These are phyloP conservation scores for Botrytis paeoniae DNA, from an alignment of 2,329 filamentous ascomycete species.

Conservation along the genomic window DNA sequence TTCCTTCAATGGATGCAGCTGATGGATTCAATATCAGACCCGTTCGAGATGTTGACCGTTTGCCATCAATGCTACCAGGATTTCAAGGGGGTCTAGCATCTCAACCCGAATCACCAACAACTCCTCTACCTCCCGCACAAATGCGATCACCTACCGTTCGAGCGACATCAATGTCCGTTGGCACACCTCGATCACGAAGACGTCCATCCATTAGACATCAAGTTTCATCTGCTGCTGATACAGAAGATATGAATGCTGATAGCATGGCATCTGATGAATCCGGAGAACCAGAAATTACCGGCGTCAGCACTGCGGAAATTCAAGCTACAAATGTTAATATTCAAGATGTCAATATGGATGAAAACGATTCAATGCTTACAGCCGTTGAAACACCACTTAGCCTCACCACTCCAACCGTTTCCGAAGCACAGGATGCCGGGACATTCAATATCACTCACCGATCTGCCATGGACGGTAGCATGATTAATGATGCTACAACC, in stretches of 20 bases:
- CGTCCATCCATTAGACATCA: conserved; percentile 88
- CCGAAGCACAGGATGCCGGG: conserved; percentile 79
- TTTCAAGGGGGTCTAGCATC: conserved; percentile 69
- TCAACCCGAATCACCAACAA: conserved; percentile 90
- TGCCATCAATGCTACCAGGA: conserved; percentile 76
- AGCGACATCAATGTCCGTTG: conserved; percentile 51
- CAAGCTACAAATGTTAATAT: conserved; percentile 79
- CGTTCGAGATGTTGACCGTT: conserved; percentile 75
- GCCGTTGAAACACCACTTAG: conserved; percentile 67
- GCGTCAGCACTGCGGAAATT: conserved; percentile 73
- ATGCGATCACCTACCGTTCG: conserved; percentile 54
- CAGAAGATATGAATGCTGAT: conserved; percentile 82
- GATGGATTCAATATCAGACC: conserved; percentile 74
- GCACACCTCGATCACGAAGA: conserved; percentile 57
- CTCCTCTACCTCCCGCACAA: conserved; percentile 69
- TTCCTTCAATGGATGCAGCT: conserved; percentile 63
- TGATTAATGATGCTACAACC: conserved; percentile 67
- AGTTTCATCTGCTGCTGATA: conserved; percentile 78
- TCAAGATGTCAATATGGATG: conserved; percentile 73
- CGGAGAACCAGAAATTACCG: conserved; percentile 68
- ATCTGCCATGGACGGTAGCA: conserved; percentile 78
- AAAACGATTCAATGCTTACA: conserved; percentile 75
- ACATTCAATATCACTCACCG: conserved; percentile 94
- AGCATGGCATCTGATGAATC: conserved; percentile 77
- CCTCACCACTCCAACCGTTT: conserved; percentile 72